These are phyloP conservation scores for Polyporus arcularius DNA, from an alignment of 768 basidiomycete genomes.

Conservation along the genomic window DNA sequence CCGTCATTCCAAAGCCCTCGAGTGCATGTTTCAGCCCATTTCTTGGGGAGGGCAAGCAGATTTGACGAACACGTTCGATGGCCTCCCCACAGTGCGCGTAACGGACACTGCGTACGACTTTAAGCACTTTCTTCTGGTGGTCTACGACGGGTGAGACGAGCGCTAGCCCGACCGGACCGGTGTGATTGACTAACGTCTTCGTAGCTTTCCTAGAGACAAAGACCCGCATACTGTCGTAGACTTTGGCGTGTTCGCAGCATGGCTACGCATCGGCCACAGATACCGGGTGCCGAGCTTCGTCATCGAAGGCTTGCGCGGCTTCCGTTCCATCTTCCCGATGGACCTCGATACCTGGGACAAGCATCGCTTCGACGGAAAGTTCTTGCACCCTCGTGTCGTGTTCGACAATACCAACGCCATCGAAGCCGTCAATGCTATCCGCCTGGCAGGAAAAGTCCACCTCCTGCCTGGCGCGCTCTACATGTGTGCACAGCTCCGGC, in stretches of 20 bases:
- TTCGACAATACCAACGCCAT: not conserved
- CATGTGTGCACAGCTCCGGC: conserved; percentile 1
- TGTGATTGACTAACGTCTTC: not conserved
- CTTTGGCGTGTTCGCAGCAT: not conserved
- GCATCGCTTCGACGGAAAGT: not conserved
- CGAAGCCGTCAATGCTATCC: conserved; percentile 9
- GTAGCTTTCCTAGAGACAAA: too few species aligned
- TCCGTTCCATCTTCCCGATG: not conserved
- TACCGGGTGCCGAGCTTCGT: not conserved
- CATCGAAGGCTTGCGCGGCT: too few species aligned
- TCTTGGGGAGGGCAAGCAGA: not conserved
- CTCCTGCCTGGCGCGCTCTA: conserved; percentile 8
- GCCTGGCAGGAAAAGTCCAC: not conserved
- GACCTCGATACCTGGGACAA: not conserved
- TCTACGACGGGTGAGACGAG: not conserved
- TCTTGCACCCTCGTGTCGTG: not conserved
- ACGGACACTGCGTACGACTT: not conserved
- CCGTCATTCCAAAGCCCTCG: conserved; percentile 8
- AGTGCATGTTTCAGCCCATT: not conserved
- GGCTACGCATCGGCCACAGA: not conserved
- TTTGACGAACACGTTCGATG: conserved; percentile 5
- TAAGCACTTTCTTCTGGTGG: not conserved
- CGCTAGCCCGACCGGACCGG: not conserved
- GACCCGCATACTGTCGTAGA: too few species aligned
- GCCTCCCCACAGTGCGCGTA: not conserved